Evolutionary conservation across 2,329 filamentous ascomycete genomes (phyloP).

Genomic region (Raffaelea ambrosiae): DNA sequence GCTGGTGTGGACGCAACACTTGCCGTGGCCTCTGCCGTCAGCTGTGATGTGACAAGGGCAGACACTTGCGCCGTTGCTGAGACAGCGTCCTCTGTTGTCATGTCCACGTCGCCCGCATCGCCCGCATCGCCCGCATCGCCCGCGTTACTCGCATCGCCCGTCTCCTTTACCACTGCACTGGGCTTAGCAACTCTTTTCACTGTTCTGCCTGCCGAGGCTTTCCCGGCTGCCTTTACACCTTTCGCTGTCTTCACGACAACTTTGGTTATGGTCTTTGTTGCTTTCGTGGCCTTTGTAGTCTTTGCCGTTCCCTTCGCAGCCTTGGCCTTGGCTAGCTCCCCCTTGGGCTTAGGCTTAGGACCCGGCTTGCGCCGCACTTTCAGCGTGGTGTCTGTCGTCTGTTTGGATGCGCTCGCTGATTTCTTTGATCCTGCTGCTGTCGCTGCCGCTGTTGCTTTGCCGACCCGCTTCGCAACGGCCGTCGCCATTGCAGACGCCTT

Average conservation of each 20-base stretch:
- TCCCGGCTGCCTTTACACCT: not conserved
- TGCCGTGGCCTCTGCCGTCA: not conserved
- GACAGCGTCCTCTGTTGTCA: not conserved
- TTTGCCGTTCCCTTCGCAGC: not conserved
- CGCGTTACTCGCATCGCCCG: not conserved
- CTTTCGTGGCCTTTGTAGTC: not conserved
- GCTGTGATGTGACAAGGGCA: not conserved
- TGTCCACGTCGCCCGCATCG: not conserved
- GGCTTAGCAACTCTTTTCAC: not conserved
- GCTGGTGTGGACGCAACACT: not conserved
- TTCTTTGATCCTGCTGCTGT: not conserved
- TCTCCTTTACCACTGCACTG: not conserved
- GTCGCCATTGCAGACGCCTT: slow-evolving; percentile 1
- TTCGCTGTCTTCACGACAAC: no score
- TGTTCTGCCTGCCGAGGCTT: not conserved
- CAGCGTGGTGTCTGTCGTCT: no score
- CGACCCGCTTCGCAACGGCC: slow-evolving; percentile 1
- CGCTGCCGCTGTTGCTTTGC: slow-evolving; percentile 1
- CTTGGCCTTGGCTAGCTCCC: not conserved
- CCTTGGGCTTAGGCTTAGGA: not conserved
- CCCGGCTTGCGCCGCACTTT: not conserved
- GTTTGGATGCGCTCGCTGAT: not conserved
- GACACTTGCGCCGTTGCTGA: not conserved
- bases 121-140: not conserved
- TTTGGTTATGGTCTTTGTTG: no score